Base-by-base conservation (phyloP, 768 basidiomycete species). In the Russula earlei region DNA sequence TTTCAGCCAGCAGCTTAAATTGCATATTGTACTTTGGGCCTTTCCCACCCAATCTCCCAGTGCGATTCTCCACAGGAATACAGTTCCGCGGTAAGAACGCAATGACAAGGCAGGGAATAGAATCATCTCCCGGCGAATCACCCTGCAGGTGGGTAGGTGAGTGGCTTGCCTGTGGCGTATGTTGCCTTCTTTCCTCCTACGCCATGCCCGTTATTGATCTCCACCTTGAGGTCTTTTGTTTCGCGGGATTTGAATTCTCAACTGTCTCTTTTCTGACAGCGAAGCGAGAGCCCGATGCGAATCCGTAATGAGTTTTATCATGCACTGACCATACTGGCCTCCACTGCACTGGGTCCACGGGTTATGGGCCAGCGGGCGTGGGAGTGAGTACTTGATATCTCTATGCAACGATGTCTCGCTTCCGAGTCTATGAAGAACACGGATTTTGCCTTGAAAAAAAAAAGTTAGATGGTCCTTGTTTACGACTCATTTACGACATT, bases 1-100 rank as follows among this genome's bases (percentile, higher is more conserved):
- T 41, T 42, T 42, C 31, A 17, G 56, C 14, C 45, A 52, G 11
- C 45, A 41, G 51, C 51, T 57, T 52, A 57, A 31, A 52, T 52
- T 47, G 47, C 34, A 41, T 34, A 41, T 34, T 22, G 10, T 17
- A 14, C 11, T 11, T 34, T 34, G 29, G 24, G n/a, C 36, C 34
- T 19, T 46, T 38, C 38, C n/a, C 25, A 25, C n/a, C 49, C 49
- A 45, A 47, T 34, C 25, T 3, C 45, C 33, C 25, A 38, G 31
- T n/a, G 24, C 15, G 25, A 56, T 56, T 52, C 44, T 56, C 38
- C 24, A 47, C 36, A 22, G 22, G 19, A 25, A 42, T 25, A 37
- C 38, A 49, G 50, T 41, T 17, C 56, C 38, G 37, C 37, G 8
- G 22, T 38, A 19, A 37, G 55, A 33, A 36, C 46, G 24, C 20